Evolutionary conservation across 73 alveolate species (phyloP).

Genomic region (Paramecium sonneborni): DNA sequence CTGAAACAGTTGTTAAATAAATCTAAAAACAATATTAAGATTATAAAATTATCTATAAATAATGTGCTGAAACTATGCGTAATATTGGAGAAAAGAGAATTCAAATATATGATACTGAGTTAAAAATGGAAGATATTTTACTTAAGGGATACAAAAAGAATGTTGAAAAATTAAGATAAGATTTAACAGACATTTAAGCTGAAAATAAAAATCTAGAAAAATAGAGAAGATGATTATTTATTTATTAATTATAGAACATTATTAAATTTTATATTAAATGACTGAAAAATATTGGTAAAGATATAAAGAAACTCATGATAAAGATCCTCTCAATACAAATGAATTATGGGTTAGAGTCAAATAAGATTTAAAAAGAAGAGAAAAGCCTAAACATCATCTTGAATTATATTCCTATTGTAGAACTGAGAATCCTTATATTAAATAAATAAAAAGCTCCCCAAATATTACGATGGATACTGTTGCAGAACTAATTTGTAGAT

Average conservation of each 20-base stretch:
- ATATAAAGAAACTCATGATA: constrained; percentile 27
- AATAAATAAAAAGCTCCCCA: constrained; percentile 44
- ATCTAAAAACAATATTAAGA: not conserved
- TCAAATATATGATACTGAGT: constrained; percentile 6
- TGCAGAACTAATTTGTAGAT: constrained; percentile 61
- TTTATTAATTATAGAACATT: no score
- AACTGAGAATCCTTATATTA: constrained; percentile 57
- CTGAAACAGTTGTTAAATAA: not conserved
- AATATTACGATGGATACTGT: constrained; percentile 58
- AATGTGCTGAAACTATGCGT: not conserved
- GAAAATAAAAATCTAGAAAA: not conserved
- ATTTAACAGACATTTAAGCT: not conserved
- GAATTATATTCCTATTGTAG: constrained; percentile 59
- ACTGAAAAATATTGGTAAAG: constrained; percentile 62
- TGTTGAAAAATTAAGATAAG: constrained; percentile 14
- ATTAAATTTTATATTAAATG: not conserved
- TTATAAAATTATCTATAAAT: not conserved
- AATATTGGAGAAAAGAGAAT: constrained; percentile 35
- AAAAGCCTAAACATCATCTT: constrained; percentile 55
- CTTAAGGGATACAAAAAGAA: constrained; percentile 29
- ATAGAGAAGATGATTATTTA: not conserved
- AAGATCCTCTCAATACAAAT: constrained; percentile 57
- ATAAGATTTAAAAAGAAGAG: constrained; percentile 42
- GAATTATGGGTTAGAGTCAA: constrained; percentile 58
- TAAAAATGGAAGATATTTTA: not conserved